Evolutionary conservation across 1,284 basidiomycete genomes (phyloP).

Genomic region (Rhodotorula sp.): DNA sequence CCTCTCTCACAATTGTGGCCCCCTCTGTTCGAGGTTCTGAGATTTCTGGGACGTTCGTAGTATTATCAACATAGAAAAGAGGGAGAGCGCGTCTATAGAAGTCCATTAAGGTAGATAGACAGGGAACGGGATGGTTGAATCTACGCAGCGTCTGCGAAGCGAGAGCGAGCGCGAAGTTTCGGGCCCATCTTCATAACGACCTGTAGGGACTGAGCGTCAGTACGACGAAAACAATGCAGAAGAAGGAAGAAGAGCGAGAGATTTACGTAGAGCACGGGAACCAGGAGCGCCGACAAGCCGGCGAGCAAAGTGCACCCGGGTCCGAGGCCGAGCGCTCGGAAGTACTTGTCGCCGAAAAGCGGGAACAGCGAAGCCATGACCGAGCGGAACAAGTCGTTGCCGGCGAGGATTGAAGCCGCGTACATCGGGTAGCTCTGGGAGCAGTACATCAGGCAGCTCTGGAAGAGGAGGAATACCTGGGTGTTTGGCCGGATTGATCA

Average conservation of each 20-base stretch:
- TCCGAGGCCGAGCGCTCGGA: slow-evolving; percentile 42
- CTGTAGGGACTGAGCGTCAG: neutral
- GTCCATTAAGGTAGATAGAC: neutral
- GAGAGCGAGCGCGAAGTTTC: slow-evolving; percentile 22
- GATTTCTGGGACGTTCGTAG: too few species aligned
- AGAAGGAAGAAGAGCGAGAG: neutral
- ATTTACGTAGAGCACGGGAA: slow-evolving; percentile 39
- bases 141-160: neutral
- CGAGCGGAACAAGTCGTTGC: slow-evolving; percentile 40
- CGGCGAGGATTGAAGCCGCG: slow-evolving; percentile 39
- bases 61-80: too few species aligned
- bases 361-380: slow-evolving; percentile 34
- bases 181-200: slow-evolving; percentile 15
- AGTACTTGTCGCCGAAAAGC: slow-evolving; percentile 45
- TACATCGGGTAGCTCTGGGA: slow-evolving; percentile 21
- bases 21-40: too few species aligned
- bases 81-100: neutral
- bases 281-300: slow-evolving; percentile 44
- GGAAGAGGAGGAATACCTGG: slow-evolving; percentile 17
- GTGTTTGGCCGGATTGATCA: neutral
- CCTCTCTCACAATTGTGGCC: too few species aligned
- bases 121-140: neutral
- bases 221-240: rapidly evolving
- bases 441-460: slow-evolving; percentile 25
- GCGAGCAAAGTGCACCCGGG: slow-evolving; percentile 44